Conservation (phyloP, 2,329 filamentous ascomycete species). For the Neoascochyta sp. region DNA sequence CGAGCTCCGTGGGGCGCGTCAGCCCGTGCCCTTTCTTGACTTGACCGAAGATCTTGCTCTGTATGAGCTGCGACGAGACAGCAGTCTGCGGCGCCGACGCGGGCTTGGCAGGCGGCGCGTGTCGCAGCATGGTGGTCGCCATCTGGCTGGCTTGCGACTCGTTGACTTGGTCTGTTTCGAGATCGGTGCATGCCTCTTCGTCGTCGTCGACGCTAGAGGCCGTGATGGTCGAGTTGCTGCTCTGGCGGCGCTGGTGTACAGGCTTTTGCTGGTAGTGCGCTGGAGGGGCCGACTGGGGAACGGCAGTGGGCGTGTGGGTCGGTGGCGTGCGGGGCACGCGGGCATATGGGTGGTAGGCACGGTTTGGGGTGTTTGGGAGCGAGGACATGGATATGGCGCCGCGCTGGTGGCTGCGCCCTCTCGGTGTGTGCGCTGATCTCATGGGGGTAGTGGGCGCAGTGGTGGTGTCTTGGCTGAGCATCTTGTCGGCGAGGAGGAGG, state of each 20-base stretch:
- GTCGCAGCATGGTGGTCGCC: constrained; percentile 70
- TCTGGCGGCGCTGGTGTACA: constrained; percentile 53
- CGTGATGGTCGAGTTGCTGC: constrained; percentile 60
- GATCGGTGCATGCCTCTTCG: constrained; percentile 55
- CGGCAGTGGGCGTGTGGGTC: constrained; percentile 26
- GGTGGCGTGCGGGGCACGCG: constrained; percentile 53
- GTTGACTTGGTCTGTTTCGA: constrained; percentile 62
- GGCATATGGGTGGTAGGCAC: constrained; percentile 53
- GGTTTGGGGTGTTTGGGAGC: constrained; percentile 70
- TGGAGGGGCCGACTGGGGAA: constrained; percentile 43
- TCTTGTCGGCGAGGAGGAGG: constrained; percentile 69
- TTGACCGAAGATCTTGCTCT: constrained; percentile 61
- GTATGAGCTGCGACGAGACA: constrained; percentile 41
- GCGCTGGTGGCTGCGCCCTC: constrained; percentile 62
- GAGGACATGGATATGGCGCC: constrained; percentile 82
- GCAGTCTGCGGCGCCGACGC: constrained; percentile 30
- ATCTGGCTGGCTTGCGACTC: constrained; percentile 76
- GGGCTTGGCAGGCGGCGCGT: constrained; percentile 45
- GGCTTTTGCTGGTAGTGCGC: constrained; percentile 33
- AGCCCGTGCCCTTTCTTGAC: constrained; percentile 53
- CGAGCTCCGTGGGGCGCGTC: constrained; percentile 26
- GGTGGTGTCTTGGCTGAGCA: constrained; percentile 71
- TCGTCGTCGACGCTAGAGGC: constrained; percentile 40
- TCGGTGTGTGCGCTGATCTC: constrained; percentile 44
- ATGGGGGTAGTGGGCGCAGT: constrained; percentile 71